phyloP scores from a whole-genome alignment of 148 eudicot species.

The Nepenthes mirabilis region DNA sequence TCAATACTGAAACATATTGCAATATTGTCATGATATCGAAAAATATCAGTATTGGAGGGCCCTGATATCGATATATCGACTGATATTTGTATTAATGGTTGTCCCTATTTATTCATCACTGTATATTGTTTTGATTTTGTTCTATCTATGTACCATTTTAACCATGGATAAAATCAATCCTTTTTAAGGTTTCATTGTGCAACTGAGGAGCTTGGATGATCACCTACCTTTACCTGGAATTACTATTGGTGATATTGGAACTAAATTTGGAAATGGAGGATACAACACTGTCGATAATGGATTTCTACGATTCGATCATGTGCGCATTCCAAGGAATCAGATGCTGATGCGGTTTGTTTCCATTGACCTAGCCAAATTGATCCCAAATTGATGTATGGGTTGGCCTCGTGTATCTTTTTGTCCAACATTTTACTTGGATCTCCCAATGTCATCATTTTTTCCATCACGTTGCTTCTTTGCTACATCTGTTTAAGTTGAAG shows the following conservation, averaged over 20 bases:
- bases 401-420: too few relatives aligned
- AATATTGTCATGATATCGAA: too few relatives aligned
- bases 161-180: not conserved
- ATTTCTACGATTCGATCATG: conserved; percentile 71
- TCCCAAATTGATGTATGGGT: too few relatives aligned
- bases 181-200: conserved; percentile 77
- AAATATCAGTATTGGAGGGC: too few relatives aligned
- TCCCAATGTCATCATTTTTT: too few relatives aligned
- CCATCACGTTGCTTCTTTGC: too few relatives aligned
- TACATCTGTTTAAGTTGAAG: too few relatives aligned
- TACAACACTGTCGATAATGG: conserved; percentile 98
- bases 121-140: not conserved
- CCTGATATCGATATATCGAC: too few relatives aligned
- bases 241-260: conserved; percentile 92
- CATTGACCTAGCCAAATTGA: not conserved
- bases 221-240: conserved; percentile 84
- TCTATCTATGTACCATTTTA: not conserved
- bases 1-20: too few relatives aligned
- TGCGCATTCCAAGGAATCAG: conserved; percentile 88
- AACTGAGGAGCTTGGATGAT: conserved; percentile 87
- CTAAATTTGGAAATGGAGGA: conserved; percentile 96
- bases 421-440: too few relatives aligned
- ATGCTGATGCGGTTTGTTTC: conserved; percentile 81
- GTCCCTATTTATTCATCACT: not conserved
- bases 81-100: not conserved